Evolutionary conservation across 1,284 basidiomycete species (phyloP), one percentile per base, ranked within the genome.

Genomic region (Puccinia horiana): DNA sequence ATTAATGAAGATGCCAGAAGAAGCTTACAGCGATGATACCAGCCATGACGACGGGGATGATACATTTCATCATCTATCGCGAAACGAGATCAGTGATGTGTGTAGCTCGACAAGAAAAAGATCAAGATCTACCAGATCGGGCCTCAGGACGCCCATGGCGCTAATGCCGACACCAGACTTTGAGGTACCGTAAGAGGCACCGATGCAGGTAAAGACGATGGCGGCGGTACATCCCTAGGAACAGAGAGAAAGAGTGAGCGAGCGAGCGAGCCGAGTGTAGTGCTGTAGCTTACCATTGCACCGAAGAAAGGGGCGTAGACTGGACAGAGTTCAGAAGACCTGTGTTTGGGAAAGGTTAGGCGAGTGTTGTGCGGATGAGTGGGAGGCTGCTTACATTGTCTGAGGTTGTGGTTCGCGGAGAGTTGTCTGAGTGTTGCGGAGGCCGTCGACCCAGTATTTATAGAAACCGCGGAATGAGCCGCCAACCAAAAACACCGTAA

Each of bases 111-210:
- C n/a, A 8, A 32, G 67, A 42, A 14, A 12, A 47, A 2, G 23
- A 23, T 58, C 3, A 29, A 56, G 26, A 67, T 63, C 85, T 84
- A 88, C 86, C 67, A 88, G 86, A 84, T 88, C 88, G 42, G 88
- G 88, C 74, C 88, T 86, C 26, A 88, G 86, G 83, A 88, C 88
- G 86, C 88, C 88, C 88, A 88, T 88, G 58, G 88, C 88, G 73
- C 87, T 87, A 85, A 88, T 88, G 84, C 88, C 88, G 83, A 88
- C 88, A 83, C 88, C 88, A 23, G 88, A 88, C 85, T 88, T 88
- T 83, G 88, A 86, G 23, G 88, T 88, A 76, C 88, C 88, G 86
- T 88, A 88, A 82, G 85, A 85, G 63, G 77, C 77, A 44, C 77
- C 77, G 52, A 79, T 79, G 47, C 77, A 79, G 12, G 77, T 79